A percentile compares a stretch with the other conserved stretches of the same genome.
These are phyloP conservation scores for Trichophyton schoenleinii DNA, from an alignment of 2,329 filamentous ascomycete genomes.

Conservation along the genomic window DNA sequence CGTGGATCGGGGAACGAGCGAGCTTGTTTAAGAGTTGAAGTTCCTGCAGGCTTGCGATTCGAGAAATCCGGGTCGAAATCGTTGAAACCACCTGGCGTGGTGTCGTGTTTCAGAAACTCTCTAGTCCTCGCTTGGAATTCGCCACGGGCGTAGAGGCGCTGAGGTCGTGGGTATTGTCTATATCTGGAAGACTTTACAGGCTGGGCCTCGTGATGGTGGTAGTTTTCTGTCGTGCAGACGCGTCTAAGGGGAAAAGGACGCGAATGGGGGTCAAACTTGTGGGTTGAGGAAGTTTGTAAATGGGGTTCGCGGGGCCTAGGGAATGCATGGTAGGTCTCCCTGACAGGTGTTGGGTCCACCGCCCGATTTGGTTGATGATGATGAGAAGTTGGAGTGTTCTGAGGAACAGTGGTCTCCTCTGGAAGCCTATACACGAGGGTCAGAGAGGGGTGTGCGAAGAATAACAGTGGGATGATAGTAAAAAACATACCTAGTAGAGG, in stretches of 20 bases:
- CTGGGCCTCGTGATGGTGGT: background rate
- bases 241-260: background rate
- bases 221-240: background rate
- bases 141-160: background rate
- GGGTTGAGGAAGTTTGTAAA: background rate
- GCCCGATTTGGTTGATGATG: background rate
- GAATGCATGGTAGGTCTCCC: background rate
- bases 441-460: background rate
- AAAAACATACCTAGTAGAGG: background rate
- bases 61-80: background rate
- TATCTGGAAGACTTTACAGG: background rate
- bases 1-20: slow-evolving; percentile 2
- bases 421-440: background rate
- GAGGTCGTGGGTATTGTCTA: background rate
- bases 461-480: background rate
- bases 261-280: background rate
- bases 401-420: background rate
- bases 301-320: background rate
- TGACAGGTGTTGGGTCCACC: background rate
- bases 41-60: background rate
- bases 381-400: background rate
- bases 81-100: background rate
- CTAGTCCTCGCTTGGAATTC: background rate
- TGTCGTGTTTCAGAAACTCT: background rate
- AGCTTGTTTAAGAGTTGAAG: background rate